Base-by-base conservation (phyloP, 257 asterid genomes). In the Asclepias syriaca region DNA sequence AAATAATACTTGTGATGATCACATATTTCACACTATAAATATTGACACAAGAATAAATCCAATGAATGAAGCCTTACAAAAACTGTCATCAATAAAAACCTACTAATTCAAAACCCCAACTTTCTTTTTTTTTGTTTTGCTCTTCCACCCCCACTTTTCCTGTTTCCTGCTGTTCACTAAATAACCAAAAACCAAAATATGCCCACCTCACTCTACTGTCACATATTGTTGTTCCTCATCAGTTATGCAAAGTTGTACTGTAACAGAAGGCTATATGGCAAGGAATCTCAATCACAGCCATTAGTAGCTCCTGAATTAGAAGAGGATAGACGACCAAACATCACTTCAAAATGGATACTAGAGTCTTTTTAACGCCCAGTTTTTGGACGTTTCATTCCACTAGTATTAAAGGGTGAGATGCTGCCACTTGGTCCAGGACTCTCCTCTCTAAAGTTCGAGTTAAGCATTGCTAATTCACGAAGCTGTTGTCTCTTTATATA, bases 351-450 rank as follows among this genome's bases (percentile, higher is more conserved):
- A 48, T 15, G 56, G 65, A 24, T 24, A 24, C 27, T 24, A 24
- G 27, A 24, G 27, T 24, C 27, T 24, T 24, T 24, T 49, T 80
- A 95, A 55, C 91, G 92, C 75, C 98, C 98, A 22, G 97, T 92
- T 82, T 95, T 95, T 51, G 98, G 96, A 74, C 98, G 97, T 81
- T 95, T 95, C 98, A 90, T 86, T 75, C 96, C 97, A 63, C 90
- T 86, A 58, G 89, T 83, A 81, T 88, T 92, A 86, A 95, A 95
- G 81, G 97, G 96, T 5, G 99, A 95, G 66, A 89, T 86, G 19
- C 98, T 88, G 78, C 97, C 97, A 75, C 98, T 90, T 48, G 99
- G 98, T 68, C 99, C 98, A 8, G 98, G 99, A 74, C 97, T 90
- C 79, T 92, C 99, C 83, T 95, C 99, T 84, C 94, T 87, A 72